Base-by-base conservation (phyloP, 495 filamentous ascomycete genomes). In the Podospora australis region DNA sequence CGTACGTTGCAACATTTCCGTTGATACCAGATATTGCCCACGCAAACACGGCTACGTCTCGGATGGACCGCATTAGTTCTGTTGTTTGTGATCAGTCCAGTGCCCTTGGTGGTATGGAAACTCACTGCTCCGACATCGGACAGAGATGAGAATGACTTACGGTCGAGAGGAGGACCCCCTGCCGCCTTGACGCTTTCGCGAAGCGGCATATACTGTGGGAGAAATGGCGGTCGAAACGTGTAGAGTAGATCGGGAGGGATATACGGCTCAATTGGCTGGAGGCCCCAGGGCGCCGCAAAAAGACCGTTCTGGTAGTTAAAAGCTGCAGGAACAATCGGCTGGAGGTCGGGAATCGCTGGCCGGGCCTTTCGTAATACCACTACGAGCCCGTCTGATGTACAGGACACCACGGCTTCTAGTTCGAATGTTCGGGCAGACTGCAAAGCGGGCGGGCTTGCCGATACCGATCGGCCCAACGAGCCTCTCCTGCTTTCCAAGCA, bases 401-500 rank as follows among this genome's bases (percentile, higher is more conserved):
- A 95, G 5, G 88, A 94, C 29, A 94, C 82, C 16, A 95, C 88
- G 10, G 88, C 88, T 65, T 95, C 88, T 29, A 95, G 68, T 57
- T 92, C 88, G 44, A 85, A 70, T 9, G 48, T 47, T 5, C 36
- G 47, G 6, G 46, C 34, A 8, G 41, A 34, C 22, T 30, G 39
- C 32, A 60, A 16, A 69, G 64, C 20, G 56, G 56, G 32, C 9
- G 40, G 28, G 8, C 20, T 16, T 28, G 40, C 40, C 13, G 40
- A 14, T 23, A 23, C 16, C 19, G 34, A 0, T 6, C 22, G 23
- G 28, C 9, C 56, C 10, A 22, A 19, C 10, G 40, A 24, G n/a
- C 35, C 34, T 4, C 8, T 29, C 29, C 48, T 35, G n/a, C 42
- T 25, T 9, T 45, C 29, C 7, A 48, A 20, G 16, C 24, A 7